phyloP scores from a whole-genome alignment of 257 asterid genomes.

The Catharanthus roseus region DNA sequence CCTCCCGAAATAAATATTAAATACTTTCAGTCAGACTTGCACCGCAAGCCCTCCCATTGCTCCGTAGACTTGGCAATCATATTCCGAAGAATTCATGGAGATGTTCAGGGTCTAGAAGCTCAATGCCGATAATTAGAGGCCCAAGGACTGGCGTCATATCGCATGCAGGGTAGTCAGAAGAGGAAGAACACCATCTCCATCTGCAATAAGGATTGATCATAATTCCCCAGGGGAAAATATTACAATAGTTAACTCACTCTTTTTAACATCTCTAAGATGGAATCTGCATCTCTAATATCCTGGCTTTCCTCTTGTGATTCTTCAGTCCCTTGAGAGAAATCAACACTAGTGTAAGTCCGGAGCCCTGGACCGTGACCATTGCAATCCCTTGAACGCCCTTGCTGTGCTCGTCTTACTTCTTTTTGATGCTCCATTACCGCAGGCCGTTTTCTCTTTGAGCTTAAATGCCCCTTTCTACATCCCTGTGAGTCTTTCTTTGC shows the following conservation, averaged over 20 bases:
- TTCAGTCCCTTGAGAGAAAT: conserved; percentile 72
- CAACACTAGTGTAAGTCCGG: conserved; percentile 57
- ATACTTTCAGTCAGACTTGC: too few relatives aligned
- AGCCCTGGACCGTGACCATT: conserved; percentile 73
- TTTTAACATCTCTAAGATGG: conserved; percentile 37
- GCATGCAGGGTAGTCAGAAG: too few relatives aligned
- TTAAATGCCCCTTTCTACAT: conserved; percentile 11
- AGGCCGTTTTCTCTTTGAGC: conserved; percentile 41
- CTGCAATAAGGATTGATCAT: too few relatives aligned
- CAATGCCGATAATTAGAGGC: too few relatives aligned
- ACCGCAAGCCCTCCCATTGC: too few relatives aligned
- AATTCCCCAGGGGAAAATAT: too few relatives aligned
- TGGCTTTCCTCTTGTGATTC: conserved; percentile 66
- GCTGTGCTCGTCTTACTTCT: conserved; percentile 79
- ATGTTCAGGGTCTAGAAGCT: too few relatives aligned
- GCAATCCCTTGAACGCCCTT: conserved; percentile 61
- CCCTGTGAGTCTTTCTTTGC: conserved; percentile 16
- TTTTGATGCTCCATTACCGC: conserved; percentile 76
- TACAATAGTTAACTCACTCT: conserved; percentile 15
- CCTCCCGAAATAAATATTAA: too few relatives aligned
- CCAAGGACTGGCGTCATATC: too few relatives aligned
- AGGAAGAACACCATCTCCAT: too few relatives aligned
- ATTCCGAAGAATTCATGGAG: too few relatives aligned
- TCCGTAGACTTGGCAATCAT: too few relatives aligned
- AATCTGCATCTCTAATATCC: conserved; percentile 36